Conservation (phyloP, 257 asterid species). For the Handroanthus guayacan region DNA sequence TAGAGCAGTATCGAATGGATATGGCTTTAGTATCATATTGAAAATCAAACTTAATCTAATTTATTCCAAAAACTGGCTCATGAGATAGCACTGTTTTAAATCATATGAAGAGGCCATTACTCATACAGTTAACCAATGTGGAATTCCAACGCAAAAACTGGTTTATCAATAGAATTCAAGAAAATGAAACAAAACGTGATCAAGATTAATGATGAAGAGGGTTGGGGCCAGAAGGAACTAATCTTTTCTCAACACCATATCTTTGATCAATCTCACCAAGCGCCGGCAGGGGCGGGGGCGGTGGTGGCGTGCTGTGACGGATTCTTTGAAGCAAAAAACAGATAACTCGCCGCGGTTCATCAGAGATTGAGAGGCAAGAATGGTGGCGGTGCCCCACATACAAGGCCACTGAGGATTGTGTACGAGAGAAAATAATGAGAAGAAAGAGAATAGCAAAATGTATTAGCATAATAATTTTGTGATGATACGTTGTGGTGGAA, state of each 20-base stretch:
- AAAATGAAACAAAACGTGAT: not conserved
- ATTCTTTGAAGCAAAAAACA: slow-evolving; percentile 49
- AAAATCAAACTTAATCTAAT: too few relatives aligned
- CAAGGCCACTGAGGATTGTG: not conserved
- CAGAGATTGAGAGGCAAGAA: slow-evolving; percentile 25
- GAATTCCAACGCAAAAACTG: too few relatives aligned
- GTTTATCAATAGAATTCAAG: too few relatives aligned
- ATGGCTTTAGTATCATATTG: too few relatives aligned
- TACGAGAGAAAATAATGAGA: not conserved
- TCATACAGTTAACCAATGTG: too few relatives aligned
- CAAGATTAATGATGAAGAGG: slow-evolving; percentile 58
- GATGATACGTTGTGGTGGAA: slow-evolving; percentile 4
- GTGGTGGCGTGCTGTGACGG: slow-evolving; percentile 50
- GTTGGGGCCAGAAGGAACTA: slow-evolving; percentile 72
- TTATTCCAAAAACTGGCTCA: too few relatives aligned
- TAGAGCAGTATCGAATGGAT: too few relatives aligned
- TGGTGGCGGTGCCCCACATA: slow-evolving; percentile 12
- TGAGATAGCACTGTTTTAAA: too few relatives aligned
- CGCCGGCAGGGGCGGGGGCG: not conserved
- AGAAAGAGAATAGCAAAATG: slow-evolving; percentile 11
- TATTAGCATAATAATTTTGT: slow-evolving; percentile 1
- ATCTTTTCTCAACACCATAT: slow-evolving; percentile 64
- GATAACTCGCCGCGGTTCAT: slow-evolving; percentile 5
- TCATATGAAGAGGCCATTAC: too few relatives aligned
- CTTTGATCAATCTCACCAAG: slow-evolving; percentile 60